A percentile compares a stretch with the other conserved stretches of the same genome.
Conservation (phyloP, 2,329 filamentous ascomycete species). For the Verticillium nonalfalfae region DNA sequence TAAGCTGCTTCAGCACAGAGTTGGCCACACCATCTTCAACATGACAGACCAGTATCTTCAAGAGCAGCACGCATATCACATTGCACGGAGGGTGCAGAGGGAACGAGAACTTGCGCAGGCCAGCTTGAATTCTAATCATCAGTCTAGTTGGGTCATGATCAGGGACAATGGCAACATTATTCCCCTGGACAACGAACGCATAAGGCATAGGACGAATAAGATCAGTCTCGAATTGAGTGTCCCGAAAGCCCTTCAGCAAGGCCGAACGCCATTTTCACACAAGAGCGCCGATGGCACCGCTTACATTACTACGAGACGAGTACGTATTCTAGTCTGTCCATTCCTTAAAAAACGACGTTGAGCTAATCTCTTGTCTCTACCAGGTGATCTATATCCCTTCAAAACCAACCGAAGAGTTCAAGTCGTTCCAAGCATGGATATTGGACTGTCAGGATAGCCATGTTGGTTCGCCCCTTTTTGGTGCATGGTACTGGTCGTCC, state of each 20-base stretch:
- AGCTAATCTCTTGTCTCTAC: not conserved
- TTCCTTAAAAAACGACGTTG: slow-evolving; percentile 1
- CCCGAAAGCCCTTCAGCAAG: slow-evolving; percentile 55
- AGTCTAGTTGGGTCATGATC: slow-evolving; percentile 83
- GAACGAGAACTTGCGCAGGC: slow-evolving; percentile 15
- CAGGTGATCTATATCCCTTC: slow-evolving; percentile 85
- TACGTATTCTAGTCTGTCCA: slow-evolving; percentile 34
- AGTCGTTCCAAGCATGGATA: slow-evolving; percentile 85
- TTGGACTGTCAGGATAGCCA: slow-evolving; percentile 82
- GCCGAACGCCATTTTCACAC: slow-evolving; percentile 57
- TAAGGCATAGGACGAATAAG: slow-evolving; percentile 73
- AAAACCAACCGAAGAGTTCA: slow-evolving; percentile 60
- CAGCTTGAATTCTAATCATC: slow-evolving; percentile 45
- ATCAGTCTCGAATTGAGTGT: slow-evolving; percentile 71
- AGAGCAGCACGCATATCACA: slow-evolving; percentile 35
- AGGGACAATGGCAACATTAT: slow-evolving; percentile 68
- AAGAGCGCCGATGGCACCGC: slow-evolving; percentile 70
- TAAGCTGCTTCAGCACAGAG: slow-evolving; percentile 6
- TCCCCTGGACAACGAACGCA: slow-evolving; percentile 76
- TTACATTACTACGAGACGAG: slow-evolving; percentile 80
- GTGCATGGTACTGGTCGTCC: slow-evolving; percentile 84
- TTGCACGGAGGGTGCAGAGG: slow-evolving; percentile 28
- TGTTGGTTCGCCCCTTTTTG: slow-evolving; percentile 85
- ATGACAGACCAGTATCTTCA: slow-evolving; percentile 37
- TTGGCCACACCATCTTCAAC: slow-evolving; percentile 8